Conservation (phyloP, 2,329 filamentous ascomycete species). For the Coleophoma crateriformis region DNA sequence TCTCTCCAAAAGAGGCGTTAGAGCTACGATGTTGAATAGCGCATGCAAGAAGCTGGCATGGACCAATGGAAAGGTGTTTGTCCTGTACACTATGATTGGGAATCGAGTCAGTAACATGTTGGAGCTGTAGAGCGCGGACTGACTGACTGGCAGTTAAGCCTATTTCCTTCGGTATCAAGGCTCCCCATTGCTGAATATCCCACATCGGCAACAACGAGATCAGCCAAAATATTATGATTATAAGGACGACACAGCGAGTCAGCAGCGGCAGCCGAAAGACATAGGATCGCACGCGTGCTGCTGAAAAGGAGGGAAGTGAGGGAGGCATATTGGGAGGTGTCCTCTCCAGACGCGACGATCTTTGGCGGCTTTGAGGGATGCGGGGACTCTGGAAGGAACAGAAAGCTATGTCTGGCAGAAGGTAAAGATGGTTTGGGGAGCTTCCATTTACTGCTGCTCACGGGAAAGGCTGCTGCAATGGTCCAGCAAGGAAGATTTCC, state of each 20-base stretch:
- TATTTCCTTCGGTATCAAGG: conserved; percentile 72
- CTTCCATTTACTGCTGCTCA: too few species aligned
- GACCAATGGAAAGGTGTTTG: conserved; percentile 88
- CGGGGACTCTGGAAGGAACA: background rate
- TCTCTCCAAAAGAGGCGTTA: conserved; percentile 84
- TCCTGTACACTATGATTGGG: conserved; percentile 66
- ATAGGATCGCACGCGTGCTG: conserved; percentile 72
- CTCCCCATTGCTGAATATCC: conserved; percentile 71
- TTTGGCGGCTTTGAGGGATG: background rate
- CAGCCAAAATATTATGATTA: conserved; percentile 66
- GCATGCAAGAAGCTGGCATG: conserved; percentile 79
- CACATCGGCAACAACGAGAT: conserved; percentile 64
- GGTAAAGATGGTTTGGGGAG: too few species aligned
- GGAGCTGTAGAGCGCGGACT: conserved; percentile 1
- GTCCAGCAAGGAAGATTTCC: too few species aligned
- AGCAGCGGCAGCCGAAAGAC: conserved; percentile 81
- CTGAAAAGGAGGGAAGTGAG: conserved; percentile 53
- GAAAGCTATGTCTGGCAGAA: too few species aligned
- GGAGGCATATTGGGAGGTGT: conserved; percentile 17
- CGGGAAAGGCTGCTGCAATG: too few species aligned
- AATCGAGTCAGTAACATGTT: background rate
- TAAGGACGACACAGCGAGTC: conserved; percentile 63
- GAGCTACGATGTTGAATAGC: conserved; percentile 70
- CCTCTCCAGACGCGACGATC: background rate
- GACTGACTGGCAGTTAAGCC: conserved; percentile 63